Percentiles rank a stretch among this genome's conserved stretches.
Evolutionary conservation across 1,139 yeast genomes (phyloP).

Genomic region (Casaregolazyma lundiana): DNA sequence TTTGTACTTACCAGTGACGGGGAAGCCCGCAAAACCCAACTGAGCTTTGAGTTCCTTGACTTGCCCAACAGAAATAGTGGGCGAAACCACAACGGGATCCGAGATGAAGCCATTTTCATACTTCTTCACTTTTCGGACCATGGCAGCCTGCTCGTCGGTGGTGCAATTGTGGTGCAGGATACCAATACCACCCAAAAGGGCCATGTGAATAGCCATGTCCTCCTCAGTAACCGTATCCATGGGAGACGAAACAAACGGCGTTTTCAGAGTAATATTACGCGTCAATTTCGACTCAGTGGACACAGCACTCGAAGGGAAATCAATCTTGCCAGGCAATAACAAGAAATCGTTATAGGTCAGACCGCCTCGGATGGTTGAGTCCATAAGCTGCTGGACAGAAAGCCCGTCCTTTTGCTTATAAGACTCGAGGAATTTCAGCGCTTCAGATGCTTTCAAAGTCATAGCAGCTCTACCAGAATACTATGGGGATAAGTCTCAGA

Average conservation of each 20-base stretch:
- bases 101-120: slow-evolving; percentile 96
- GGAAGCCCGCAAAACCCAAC: slow-evolving; percentile 95
- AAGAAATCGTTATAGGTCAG: slow-evolving; percentile 95
- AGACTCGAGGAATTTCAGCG: slow-evolving; percentile 59
- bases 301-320: slow-evolving; percentile 77
- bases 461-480: slow-evolving; percentile 5
- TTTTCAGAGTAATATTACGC: slow-evolving; percentile 81
- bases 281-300: slow-evolving; percentile 80
- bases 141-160: slow-evolving; percentile 95
- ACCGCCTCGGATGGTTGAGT: slow-evolving; percentile 88
- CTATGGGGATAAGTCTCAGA: slow-evolving; percentile 8
- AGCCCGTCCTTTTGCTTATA: slow-evolving; percentile 81
- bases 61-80: slow-evolving; percentile 72
- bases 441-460: slow-evolving; percentile 43
- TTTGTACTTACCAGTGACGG: slow-evolving; percentile 91
- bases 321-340: slow-evolving; percentile 91
- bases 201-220: slow-evolving; percentile 98
- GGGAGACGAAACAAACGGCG: slow-evolving; percentile 97
- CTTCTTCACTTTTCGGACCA: slow-evolving; percentile 95
- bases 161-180: slow-evolving; percentile 96
- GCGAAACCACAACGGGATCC: slow-evolving; percentile 84
- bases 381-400: slow-evolving; percentile 78
- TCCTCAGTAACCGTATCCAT: slow-evolving; percentile 99
- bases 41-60: slow-evolving; percentile 64
- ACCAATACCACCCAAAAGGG: slow-evolving; percentile 98